Percentiles rank a stretch among this genome's conserved stretches.
Evolutionary conservation across 768 basidiomycete species (phyloP).

Genomic region (Boletus bicolor): DNA sequence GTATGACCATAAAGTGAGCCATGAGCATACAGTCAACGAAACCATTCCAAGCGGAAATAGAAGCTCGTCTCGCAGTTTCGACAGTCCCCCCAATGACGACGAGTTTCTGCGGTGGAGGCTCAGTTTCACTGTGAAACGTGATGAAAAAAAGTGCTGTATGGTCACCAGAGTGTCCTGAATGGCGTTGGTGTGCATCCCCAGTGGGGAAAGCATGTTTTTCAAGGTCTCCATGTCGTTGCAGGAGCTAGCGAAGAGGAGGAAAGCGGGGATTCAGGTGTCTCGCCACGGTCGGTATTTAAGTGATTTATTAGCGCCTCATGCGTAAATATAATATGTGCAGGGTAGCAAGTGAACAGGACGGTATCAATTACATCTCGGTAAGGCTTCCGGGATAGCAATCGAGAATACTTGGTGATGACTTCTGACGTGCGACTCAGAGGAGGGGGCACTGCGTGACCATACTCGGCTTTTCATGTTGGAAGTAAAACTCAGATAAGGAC

Average conservation of each 20-base stretch:
- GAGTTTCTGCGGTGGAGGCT: constrained; percentile 56
- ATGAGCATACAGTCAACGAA: constrained; percentile 70
- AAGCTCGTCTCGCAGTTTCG: constrained; percentile 78
- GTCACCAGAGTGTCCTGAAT: constrained; percentile 77
- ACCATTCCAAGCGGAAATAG: constrained; percentile 84
- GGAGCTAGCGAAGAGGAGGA: constrained; percentile 34
- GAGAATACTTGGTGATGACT: constrained; percentile 14
- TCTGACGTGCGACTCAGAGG: constrained; percentile 18
- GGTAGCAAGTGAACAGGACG: constrained; percentile 27
- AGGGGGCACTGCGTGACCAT: constrained; percentile 17
- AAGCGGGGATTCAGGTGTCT: constrained; percentile 27
- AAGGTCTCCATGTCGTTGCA: constrained; percentile 57
- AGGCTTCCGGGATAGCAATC: constrained; percentile 21
- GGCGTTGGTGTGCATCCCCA: constrained; percentile 63
- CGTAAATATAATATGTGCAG: constrained; percentile 25
- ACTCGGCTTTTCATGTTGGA: constrained; percentile 15
- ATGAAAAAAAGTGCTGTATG: background rate
- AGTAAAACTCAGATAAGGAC: constrained; percentile 13
- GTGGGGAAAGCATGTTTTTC: constrained; percentile 68
- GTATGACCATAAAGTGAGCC: background rate
- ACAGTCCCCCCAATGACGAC: constrained; percentile 89
- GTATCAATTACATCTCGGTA: constrained; percentile 33
- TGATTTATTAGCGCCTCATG: constrained; percentile 34
- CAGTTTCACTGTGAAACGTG: background rate
- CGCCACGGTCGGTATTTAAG: constrained; percentile 39